phyloP scores from a whole-genome alignment of 2,329 filamentous ascomycete species.

The Curvularia eragrostidis region DNA sequence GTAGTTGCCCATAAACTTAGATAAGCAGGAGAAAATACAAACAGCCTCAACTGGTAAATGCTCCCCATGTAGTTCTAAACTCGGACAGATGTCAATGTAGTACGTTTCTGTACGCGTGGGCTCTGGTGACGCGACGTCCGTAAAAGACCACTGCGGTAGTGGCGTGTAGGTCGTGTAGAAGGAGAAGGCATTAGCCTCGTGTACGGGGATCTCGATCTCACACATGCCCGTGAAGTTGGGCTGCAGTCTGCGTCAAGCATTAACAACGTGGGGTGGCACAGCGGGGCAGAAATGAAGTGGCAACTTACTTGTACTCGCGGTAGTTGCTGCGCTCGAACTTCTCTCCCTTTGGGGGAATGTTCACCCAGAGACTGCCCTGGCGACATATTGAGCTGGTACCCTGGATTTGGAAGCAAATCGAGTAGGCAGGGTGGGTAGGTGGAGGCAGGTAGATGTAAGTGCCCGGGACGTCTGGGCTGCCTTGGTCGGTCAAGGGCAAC shows the following conservation, averaged over 20 bases:
- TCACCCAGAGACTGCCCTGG: slow-evolving; percentile 94
- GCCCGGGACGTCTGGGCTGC: slow-evolving; percentile 85
- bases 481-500: slow-evolving; percentile 89
- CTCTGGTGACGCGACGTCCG: slow-evolving; percentile 58
- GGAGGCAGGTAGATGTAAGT: slow-evolving; percentile 92
- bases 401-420: slow-evolving; percentile 87
- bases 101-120: slow-evolving; percentile 76
- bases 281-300: not conserved
- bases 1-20: slow-evolving; percentile 97
- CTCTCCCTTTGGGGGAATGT: slow-evolving; percentile 80
- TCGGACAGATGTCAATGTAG: slow-evolving; percentile 93
- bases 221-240: slow-evolving; percentile 93
- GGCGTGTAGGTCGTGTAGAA: slow-evolving; percentile 94
- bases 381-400: slow-evolving; percentile 95
- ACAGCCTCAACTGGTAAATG: slow-evolving; percentile 84
- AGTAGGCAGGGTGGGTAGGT: slow-evolving; percentile 73
- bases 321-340: slow-evolving; percentile 81
- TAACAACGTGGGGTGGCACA: slow-evolving; percentile 14
- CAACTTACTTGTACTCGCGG: slow-evolving; percentile 82
- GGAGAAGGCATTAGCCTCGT: slow-evolving; percentile 83
- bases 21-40: slow-evolving; percentile 91
- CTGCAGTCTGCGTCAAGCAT: slow-evolving; percentile 67
- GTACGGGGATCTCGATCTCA: slow-evolving; percentile 86
- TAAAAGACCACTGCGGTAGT: slow-evolving; percentile 76
- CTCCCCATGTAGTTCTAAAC: slow-evolving; percentile 74